Base-by-base conservation (phyloP, 2,329 filamentous ascomycete genomes). In the Pseudogymnoascus sp. region DNA sequence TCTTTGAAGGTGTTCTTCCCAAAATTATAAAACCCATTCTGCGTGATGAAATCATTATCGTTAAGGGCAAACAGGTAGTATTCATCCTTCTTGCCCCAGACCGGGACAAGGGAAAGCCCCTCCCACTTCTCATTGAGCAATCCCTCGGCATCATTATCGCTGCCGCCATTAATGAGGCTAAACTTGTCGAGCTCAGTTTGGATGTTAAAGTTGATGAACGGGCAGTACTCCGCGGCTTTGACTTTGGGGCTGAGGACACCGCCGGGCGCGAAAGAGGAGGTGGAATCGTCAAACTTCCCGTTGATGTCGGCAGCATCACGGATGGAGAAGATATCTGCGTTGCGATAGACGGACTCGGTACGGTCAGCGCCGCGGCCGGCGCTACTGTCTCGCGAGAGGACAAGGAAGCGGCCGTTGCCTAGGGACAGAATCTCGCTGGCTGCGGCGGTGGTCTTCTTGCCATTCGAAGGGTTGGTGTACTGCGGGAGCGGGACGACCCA, bases 101-200 rank as follows among this genome's bases (percentile, higher is more conserved):
- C 81, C 0, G 86, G 86, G 2, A 85, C 79, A 24, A 90, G 71
- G 2, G 84, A 83, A 59, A 91, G 74, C 19, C 82, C 84, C 77
- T 92, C 89, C 89, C 89, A 91, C 71, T 91, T 91, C 78, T 91
- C 88, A 69, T 91, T 90, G 71, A 91, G 71, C 37, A 91, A 74
- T 0, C 73, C 75, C 38, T 41, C 38, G 0, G 75, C 69, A 69
- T 89, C 82, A 67, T 87, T 81, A 22, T 41, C 38, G 0, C 74
- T 75, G 0, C 86, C 88, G 2, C 88, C 88, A 68, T 91, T 91
- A 68, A 88, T 86, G 3, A 89, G 73, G 0, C 84, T 83, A 67
- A 91, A 91, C 19, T 83, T 81, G 40, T 78, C 81, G 22, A 91
- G 78, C 74, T 91, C 81, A 1, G 76, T 70, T 66, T 89, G 86